Evolutionary conservation across 768 basidiomycete species (phyloP).

Genomic region (Mycena indigotica): DNA sequence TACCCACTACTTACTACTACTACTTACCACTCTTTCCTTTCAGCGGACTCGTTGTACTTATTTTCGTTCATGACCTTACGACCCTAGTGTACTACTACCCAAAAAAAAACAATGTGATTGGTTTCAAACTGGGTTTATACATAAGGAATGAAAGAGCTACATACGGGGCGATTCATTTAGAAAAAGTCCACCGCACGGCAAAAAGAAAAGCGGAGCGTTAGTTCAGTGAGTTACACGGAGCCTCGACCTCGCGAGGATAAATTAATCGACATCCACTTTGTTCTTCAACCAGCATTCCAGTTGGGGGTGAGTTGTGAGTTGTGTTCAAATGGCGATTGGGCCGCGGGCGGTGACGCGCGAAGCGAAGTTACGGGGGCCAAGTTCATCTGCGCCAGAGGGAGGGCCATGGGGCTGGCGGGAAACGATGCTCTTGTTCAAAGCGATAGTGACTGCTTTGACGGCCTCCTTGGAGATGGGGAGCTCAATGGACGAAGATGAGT

Average conservation of each 20-base stretch:
- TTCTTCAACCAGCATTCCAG: neutral
- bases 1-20: neutral
- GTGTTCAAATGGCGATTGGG: constrained; percentile 6
- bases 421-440: constrained; percentile 55
- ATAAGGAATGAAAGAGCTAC: constrained; percentile 12
- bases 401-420: constrained; percentile 79
- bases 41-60: neutral
- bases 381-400: constrained; percentile 82
- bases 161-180: neutral
- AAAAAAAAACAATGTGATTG: neutral
- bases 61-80: neutral
- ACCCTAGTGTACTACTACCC: neutral
- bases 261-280: constrained; percentile 13
- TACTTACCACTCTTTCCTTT: neutral
- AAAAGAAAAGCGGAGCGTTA: constrained; percentile 2
- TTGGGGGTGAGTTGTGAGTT: too few species aligned
- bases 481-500: constrained; percentile 64
- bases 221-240: constrained; percentile 8
- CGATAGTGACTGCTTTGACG: constrained; percentile 50
- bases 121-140: neutral
- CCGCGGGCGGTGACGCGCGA: constrained; percentile 42
- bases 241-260: constrained; percentile 25
- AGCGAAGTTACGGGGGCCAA: constrained; percentile 89
- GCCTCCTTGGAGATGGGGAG: constrained; percentile 77
- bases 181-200: constrained; percentile 13